These are phyloP conservation scores for Clarireedia monteithiana DNA, from an alignment of 2,329 filamentous ascomycete genomes.

Conservation along the genomic window DNA sequence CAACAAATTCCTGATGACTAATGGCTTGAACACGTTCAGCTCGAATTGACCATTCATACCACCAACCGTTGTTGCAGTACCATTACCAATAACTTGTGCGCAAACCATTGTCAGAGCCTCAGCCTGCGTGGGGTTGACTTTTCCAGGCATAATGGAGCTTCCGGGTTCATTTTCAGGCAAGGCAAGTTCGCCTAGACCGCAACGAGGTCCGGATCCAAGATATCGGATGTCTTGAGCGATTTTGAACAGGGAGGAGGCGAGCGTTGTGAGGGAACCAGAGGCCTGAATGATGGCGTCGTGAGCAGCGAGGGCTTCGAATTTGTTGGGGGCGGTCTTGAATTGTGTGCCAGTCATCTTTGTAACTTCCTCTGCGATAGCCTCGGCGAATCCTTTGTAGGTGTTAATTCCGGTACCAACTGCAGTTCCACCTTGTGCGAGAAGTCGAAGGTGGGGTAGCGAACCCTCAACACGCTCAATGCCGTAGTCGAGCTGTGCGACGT, in stretches of 20 bases:
- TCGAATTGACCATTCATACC: constrained; percentile 98
- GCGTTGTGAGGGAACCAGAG: constrained; percentile 85
- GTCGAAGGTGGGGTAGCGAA: constrained; percentile 73
- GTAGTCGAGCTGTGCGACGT: constrained; percentile 88
- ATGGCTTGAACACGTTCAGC: constrained; percentile 97
- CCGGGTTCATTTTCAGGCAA: constrained; percentile 98
- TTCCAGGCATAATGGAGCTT: constrained; percentile 97
- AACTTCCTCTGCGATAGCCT: constrained; percentile 86
- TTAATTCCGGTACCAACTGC: constrained; percentile 97
- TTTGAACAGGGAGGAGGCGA: constrained; percentile 89
- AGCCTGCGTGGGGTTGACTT: constrained; percentile 98
- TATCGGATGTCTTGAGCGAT: constrained; percentile 98
- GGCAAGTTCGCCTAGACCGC: constrained; percentile 86
- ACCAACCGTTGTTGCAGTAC: constrained; percentile 84
- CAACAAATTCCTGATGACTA: constrained; percentile 89
- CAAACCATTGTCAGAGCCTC: constrained; percentile 98
- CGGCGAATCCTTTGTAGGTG: constrained; percentile 92
- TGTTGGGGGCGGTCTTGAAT: constrained; percentile 96
- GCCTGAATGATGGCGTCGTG: constrained; percentile 96
- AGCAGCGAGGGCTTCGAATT: constrained; percentile 93
- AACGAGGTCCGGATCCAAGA: constrained; percentile 90
- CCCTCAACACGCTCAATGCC: constrained; percentile 82
- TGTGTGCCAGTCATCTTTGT: constrained; percentile 85
- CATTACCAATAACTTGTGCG: constrained; percentile 96
- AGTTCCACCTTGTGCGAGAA: constrained; percentile 90